phyloP scores from a whole-genome alignment of 345 rosid genomes.

The Citrus sp. region DNA sequence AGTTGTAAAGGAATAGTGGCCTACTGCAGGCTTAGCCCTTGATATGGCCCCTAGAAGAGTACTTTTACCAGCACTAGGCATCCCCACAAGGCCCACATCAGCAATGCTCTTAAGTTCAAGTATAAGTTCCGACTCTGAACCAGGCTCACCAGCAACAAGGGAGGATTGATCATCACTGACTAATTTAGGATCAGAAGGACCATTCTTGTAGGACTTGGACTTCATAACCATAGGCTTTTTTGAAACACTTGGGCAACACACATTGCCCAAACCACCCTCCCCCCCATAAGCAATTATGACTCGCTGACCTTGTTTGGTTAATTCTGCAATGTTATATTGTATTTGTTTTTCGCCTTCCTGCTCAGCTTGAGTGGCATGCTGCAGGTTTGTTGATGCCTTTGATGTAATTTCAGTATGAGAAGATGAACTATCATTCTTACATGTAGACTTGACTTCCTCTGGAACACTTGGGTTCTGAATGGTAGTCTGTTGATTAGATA shows the following conservation, averaged over 20 bases:
- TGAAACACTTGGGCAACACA: slow-evolving; percentile 36
- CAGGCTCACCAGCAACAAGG: slow-evolving; percentile 50
- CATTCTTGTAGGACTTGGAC: slow-evolving; percentile 5
- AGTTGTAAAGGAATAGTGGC: slow-evolving; percentile 88
- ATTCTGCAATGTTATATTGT: slow-evolving; percentile 64
- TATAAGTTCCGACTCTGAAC: slow-evolving; percentile 59
- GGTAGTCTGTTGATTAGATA: slow-evolving; percentile 18
- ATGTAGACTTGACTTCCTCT: slow-evolving; percentile 24
- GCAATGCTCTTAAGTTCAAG: slow-evolving; percentile 94
- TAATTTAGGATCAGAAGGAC: slow-evolving; percentile 21
- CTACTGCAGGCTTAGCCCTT: slow-evolving; percentile 76
- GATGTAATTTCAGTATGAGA: slow-evolving; percentile 2
- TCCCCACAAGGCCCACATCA: slow-evolving; percentile 94
- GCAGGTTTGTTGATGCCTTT: slow-evolving; percentile 14
- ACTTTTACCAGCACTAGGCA: slow-evolving; percentile 97
- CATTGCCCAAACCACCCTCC: slow-evolving; percentile 80
- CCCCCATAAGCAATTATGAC: slow-evolving; percentile 76
- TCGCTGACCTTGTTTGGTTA: slow-evolving; percentile 68
- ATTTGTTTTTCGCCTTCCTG: slow-evolving; percentile 33
- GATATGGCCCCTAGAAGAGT: slow-evolving; percentile 88
- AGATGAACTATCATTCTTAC: slow-evolving; percentile 3
- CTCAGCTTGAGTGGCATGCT: slow-evolving; percentile 22
- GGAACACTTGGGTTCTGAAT: slow-evolving; percentile 7
- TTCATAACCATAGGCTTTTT: slow-evolving; percentile 36
- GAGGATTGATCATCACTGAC: slow-evolving; percentile 31